These are phyloP conservation scores for Hypoxylon intermedium DNA, from an alignment of 495 filamentous ascomycete species.

Conservation along the genomic window DNA sequence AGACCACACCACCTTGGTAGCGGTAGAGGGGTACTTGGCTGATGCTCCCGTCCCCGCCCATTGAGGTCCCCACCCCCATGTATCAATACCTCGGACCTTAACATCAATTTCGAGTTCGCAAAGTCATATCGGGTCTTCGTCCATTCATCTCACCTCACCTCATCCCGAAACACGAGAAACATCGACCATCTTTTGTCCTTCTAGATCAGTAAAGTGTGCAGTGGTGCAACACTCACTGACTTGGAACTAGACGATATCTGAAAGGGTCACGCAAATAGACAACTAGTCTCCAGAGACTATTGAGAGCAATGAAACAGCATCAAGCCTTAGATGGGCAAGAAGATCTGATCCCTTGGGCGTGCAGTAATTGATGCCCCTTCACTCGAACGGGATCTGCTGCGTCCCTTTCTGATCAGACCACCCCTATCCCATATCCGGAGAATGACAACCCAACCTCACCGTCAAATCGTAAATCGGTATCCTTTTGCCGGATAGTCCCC, in stretches of 20 bases:
- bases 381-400: constrained; percentile 23
- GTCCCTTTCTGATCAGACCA: constrained; percentile 15
- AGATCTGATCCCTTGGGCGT: neutral
- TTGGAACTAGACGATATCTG: neutral
- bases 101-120: constrained; percentile 6
- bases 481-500: constrained; percentile 37
- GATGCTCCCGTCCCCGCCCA: constrained; percentile 19
- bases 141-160: constrained; percentile 30
- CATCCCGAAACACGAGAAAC: neutral
- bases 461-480: constrained; percentile 17
- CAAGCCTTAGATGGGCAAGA: constrained; percentile 13
- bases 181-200: constrained; percentile 1
- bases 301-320: constrained; percentile 24
- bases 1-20: constrained; percentile 29
- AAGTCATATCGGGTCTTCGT: constrained; percentile 5
- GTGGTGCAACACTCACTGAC: no score
- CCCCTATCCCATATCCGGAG: constrained; percentile 20
- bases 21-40: constrained; percentile 18
- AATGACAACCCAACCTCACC: constrained; percentile 2
- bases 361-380: constrained; percentile 9
- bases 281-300: constrained; percentile 26
- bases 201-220: constrained; percentile 15
- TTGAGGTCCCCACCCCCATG: constrained; percentile 8
- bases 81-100: constrained; percentile 34
- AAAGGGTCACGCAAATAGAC: neutral